These are phyloP conservation scores for Stylosanthes scabra DNA, from an alignment of 331 rosid species.

Conservation along the genomic window DNA sequence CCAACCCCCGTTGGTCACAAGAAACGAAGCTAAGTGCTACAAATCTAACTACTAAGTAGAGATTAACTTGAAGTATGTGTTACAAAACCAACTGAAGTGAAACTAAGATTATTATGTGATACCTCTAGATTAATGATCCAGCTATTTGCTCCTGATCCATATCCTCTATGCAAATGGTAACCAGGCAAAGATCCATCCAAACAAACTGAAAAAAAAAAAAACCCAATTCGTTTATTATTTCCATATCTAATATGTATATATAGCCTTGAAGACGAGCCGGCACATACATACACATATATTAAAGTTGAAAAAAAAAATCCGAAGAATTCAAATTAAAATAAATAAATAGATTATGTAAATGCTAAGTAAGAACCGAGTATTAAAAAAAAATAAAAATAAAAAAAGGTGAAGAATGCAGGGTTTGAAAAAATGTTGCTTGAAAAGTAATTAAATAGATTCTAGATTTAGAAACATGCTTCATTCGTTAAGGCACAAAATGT, in stretches of 20 bases:
- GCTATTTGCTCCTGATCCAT: slow-evolving; percentile 84
- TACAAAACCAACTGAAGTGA: slow-evolving; percentile 22
- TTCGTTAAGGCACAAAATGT: neutral
- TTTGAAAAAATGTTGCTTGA: neutral
- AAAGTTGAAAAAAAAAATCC: neutral
- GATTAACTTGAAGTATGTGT: neutral
- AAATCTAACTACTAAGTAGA: neutral
- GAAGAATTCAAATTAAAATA: neutral
- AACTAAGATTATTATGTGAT: slow-evolving; percentile 29
- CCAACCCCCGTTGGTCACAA: neutral
- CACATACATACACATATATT: too few relatives aligned
- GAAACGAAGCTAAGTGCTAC: neutral
- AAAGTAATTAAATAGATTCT: neutral
- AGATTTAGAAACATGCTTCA: too few relatives aligned
- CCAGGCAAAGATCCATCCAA: slow-evolving; percentile 93
- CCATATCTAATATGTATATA: too few relatives aligned
- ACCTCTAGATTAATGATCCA: slow-evolving; percentile 97
- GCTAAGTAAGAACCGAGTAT: slow-evolving; percentile 6
- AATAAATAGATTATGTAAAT: neutral
- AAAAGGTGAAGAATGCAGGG: slow-evolving; percentile 5
- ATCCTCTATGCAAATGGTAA: slow-evolving; percentile 80
- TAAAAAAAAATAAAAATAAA: too few relatives aligned
- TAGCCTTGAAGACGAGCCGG: too few relatives aligned
- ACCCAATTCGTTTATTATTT: slow-evolving; percentile 11
- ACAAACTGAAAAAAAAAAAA: slow-evolving; percentile 61